Base-by-base conservation (phyloP, 176 grass and related monocot species). In the Zoysia pacifica region DNA sequence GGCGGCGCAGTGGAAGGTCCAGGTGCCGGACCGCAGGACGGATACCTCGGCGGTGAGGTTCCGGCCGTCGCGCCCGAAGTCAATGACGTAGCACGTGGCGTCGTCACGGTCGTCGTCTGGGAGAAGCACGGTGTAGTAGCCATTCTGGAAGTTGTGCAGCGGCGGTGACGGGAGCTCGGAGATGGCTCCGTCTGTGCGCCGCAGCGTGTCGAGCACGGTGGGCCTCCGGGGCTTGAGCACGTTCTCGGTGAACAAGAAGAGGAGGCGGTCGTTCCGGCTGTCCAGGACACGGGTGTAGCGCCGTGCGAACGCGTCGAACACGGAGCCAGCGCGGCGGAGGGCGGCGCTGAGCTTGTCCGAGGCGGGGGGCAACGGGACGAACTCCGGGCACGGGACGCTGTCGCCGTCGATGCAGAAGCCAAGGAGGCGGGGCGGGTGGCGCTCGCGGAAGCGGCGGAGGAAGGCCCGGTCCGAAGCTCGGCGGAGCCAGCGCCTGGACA, bases 391-490 rank as follows among this genome's bases (percentile, higher is more conserved):
- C 54, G 5, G 62, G 11, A 40, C 15, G 37, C 11, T 40, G 12
- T 65, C 4, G 11, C 37, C 5, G 62, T 1, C 1, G 62, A 76
- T 4, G 55, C 46, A 75, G 55, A 75, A 75, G 54, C 75, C 75
- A 14, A 77, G 44, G 78, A 80, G 66, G 53, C 20, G 43, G 43
- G 78, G 67, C 43, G 66, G 75, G 48, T 78, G 47, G 46, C 50
- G 62, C 47, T 1, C 47, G n/a, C 50, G 14, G 54, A 71, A 71
- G 8, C 15, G 54, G 42, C 67, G 5, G 5, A 71, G 78, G 54
- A 81, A 62, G 50, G n/a, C 12, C 5, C 10, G 15, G 44, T 48
- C 41, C 1, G 56, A 82, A 59, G 48, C 37, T 16, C 41, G 18
- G 0, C 46, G 12, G n/a, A 73, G 59, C 69, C 69, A 73, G 7